These are phyloP conservation scores for Breynia disticha DNA, from an alignment of 441 rosid genomes.

Conservation along the genomic window DNA sequence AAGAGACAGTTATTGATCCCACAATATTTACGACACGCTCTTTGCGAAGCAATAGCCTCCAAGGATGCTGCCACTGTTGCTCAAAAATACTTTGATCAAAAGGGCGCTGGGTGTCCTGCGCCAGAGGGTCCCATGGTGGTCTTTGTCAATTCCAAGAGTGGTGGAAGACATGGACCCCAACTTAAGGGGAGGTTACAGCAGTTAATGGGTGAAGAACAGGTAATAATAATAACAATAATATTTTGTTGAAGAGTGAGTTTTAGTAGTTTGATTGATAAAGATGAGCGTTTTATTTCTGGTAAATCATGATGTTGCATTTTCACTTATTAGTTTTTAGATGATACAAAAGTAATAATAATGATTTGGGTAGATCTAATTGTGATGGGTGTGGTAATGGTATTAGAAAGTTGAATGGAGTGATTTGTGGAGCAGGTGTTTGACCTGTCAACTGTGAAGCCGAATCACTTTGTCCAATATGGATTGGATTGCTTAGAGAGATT, in stretches of 20 bases:
- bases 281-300: too few relatives aligned
- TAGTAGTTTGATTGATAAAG: too few relatives aligned
- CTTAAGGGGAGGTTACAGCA: constrained; percentile 68
- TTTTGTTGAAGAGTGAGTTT: too few relatives aligned
- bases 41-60: constrained; percentile 47
- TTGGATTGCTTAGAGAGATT: constrained; percentile 71
- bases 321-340: too few relatives aligned
- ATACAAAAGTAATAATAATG: too few relatives aligned
- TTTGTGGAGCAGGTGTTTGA: too few relatives aligned
- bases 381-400: too few relatives aligned
- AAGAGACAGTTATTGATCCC: constrained; percentile 47
- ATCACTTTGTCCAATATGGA: constrained; percentile 68
- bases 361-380: too few relatives aligned
- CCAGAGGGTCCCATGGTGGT: constrained; percentile 72
- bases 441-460: constrained; percentile 65
- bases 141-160: constrained; percentile 71
- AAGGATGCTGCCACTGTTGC: constrained; percentile 28
- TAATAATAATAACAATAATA: too few relatives aligned
- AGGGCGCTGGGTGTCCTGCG: constrained; percentile 13
- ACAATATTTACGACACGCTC: constrained; percentile 59
- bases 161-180: constrained; percentile 82
- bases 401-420: too few relatives aligned
- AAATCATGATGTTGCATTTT: too few relatives aligned
- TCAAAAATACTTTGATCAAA: constrained; percentile 16
- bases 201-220: constrained; percentile 87